Percentiles rank a stretch among this genome's conserved stretches.
Evolutionary conservation across 2,329 filamentous ascomycete species (phyloP).

Genomic region (Lachnellula hyalina): DNA sequence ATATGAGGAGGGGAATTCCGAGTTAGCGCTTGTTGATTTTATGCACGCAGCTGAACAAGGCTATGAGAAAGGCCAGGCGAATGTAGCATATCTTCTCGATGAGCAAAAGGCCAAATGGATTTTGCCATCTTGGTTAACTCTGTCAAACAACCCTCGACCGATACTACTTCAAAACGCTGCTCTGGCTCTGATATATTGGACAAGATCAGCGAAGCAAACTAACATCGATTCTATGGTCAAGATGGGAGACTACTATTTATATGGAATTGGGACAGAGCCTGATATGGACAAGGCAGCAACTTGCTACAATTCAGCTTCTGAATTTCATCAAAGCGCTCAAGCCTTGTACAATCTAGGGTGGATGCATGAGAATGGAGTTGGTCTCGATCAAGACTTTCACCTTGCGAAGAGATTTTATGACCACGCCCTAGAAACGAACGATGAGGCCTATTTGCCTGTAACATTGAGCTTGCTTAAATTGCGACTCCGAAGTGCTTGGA

Average conservation of each 20-base stretch:
- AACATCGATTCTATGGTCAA: conserved; percentile 95
- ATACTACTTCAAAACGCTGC: conserved; percentile 51
- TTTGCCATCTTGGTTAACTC: conserved; percentile 32
- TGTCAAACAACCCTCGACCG: conserved; percentile 32
- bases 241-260: conserved; percentile 96
- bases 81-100: conserved; percentile 68
- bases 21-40: conserved; percentile 58
- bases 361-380: conserved; percentile 98
- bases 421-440: conserved; percentile 81
- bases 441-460: conserved; percentile 90
- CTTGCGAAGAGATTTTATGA: conserved; percentile 97
- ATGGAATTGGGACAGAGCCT: conserved; percentile 66
- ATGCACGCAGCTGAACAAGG: conserved; percentile 74
- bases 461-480: conserved; percentile 84
- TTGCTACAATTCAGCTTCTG: conserved; percentile 88
- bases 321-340: conserved; percentile 87
- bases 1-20: conserved; percentile 57
- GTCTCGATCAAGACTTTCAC: conserved; percentile 91
- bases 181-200: conserved; percentile 76
- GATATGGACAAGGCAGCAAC: conserved; percentile 83
- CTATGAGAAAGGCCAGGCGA: conserved; percentile 64
- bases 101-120: conserved; percentile 51
- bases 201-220: conserved; percentile 82
- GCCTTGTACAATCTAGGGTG: conserved; percentile 96
- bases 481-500: conserved; percentile 84